phyloP scores from a whole-genome alignment of 1,139 yeast genomes.

The Suhomyces coccinellae region DNA sequence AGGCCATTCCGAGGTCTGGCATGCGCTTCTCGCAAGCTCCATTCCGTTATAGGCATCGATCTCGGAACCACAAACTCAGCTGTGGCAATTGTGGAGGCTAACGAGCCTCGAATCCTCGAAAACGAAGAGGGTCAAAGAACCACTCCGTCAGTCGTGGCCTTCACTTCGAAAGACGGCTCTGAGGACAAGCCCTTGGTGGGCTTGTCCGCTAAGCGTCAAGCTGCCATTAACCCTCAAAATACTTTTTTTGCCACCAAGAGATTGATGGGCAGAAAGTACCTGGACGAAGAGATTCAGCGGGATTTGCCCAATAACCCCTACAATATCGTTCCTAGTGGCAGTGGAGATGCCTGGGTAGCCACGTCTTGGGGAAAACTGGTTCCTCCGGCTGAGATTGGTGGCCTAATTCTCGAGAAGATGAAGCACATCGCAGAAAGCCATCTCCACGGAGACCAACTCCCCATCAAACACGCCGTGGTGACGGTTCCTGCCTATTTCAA shows the following conservation, averaged over 20 bases:
- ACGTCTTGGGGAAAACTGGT: conserved; percentile 38
- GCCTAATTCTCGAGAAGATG: conserved; percentile 54
- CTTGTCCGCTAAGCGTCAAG: conserved; percentile 65
- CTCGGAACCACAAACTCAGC: conserved; percentile 83
- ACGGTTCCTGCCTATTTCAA: conserved; percentile 83
- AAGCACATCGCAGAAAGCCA: conserved; percentile 54
- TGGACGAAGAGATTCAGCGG: conserved; percentile 63
- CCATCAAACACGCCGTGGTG: conserved; percentile 62
- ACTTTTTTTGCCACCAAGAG: conserved; percentile 77
- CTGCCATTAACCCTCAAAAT: conserved; percentile 61
- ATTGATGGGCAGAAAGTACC: conserved; percentile 65
- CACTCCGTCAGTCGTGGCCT: conserved; percentile 73
- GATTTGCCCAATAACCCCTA: conserved; percentile 60
- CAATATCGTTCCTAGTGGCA: conserved; percentile 48
- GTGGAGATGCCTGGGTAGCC: conserved; percentile 65
- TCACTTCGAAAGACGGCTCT: conserved; percentile 27
- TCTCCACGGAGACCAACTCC: conserved; percentile 28
- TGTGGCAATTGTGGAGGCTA: conserved; percentile 63
- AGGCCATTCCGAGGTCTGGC: not conserved
- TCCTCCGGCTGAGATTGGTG: conserved; percentile 61
- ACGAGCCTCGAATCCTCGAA: conserved; percentile 57
- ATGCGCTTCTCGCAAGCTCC: conserved; percentile 13
- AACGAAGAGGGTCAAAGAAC: conserved; percentile 69
- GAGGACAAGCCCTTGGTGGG: conserved; percentile 54
- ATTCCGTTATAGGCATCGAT: conserved; percentile 68